Base-by-base conservation (phyloP, 768 basidiomycete species). In the Udeniomyces megalosporus region DNA sequence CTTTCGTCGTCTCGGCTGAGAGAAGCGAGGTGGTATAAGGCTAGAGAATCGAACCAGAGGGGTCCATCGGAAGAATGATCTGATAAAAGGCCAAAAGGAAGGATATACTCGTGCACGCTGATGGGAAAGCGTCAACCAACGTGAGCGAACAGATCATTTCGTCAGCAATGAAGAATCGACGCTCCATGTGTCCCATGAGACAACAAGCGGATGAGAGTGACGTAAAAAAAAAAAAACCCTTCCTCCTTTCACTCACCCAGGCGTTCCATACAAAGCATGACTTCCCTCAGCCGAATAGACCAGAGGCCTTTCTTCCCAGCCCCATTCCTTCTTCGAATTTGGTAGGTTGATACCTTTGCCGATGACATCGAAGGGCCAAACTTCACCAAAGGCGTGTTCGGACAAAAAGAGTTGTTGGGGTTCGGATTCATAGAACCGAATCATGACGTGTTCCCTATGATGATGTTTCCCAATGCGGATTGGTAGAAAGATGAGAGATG, bases 391-490 rank as follows among this genome's bases (percentile, higher is more conserved):
- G 17, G 58, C 63, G 44, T 65, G 63, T 34, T 65, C 63, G 11
- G 63, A 65, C 3, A 65, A 32, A 42, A 65, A 65, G 42, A 65
- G 38, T 47, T 65, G 63, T 32, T 65, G 58, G 12, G 63, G 63
- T 7, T 38, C 34, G 10, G 58, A 58, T 31, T 59, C 28, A 28
- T 34, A 49, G 24, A 60, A 65, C 20, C 63, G 58, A 20, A 65
- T 44, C 63, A 65, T 59, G 53, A 65, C 32, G 58, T 65, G 63
- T 34, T 65, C 63, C 63, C 62, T 63, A 42, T 6, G n/a, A n/a
- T n/a, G n/a, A n/a, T n/a, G n/a, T n/a, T n/a, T 5, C 7, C 47
- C n/a, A n/a, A n/a, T n/a, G n/a, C n/a, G n/a, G n/a, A n/a, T n/a
- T n/a, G n/a, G n/a, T n/a, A n/a, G n/a, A n/a, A 42, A 42, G 10